phyloP scores from a whole-genome alignment of 768 basidiomycete genomes.

The Amanita brunnescens region DNA sequence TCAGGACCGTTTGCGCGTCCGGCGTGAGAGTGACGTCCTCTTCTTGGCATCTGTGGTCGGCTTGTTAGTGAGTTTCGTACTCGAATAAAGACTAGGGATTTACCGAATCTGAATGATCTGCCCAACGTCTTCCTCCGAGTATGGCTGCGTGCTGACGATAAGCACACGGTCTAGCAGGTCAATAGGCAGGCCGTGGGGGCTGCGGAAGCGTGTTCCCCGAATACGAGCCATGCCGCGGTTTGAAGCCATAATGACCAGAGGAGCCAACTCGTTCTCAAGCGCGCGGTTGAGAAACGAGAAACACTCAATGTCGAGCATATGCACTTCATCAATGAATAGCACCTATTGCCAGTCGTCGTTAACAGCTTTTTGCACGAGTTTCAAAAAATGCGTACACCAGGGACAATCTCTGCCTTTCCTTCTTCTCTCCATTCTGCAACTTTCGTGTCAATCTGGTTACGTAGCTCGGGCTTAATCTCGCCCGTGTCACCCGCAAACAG shows the following conservation, averaged over 20 bases:
- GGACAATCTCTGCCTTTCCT: conserved; percentile 96
- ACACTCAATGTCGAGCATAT: conserved; percentile 99
- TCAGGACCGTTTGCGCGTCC: conserved; percentile 71
- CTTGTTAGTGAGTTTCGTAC: neutral
- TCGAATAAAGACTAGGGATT: conserved; percentile 12
- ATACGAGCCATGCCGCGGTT: conserved; percentile 94
- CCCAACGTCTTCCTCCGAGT: conserved; percentile 72
- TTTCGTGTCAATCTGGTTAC: conserved; percentile 94
- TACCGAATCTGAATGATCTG: conserved; percentile 92
- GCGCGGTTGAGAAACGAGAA: conserved; percentile 98
- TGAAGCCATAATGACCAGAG: conserved; percentile 96
- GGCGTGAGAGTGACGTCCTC: conserved; percentile 83
- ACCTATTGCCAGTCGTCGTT: neutral
- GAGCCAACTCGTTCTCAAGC: conserved; percentile 86
- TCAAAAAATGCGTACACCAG: conserved; percentile 60
- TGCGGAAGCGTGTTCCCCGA: conserved; percentile 89
- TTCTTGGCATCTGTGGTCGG: conserved; percentile 67
- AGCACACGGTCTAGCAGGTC: conserved; percentile 93
- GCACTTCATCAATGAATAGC: conserved; percentile 92
- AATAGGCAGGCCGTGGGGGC: conserved; percentile 90
- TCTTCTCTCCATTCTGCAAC: conserved; percentile 98
- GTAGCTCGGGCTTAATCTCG: conserved; percentile 95
- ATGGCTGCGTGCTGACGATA: conserved; percentile 91
- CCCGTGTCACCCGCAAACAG: conserved; percentile 95
- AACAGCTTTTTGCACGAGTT: neutral